Base-by-base conservation (phyloP, 805 yeast species). In the Isabelozyma gotoi region DNA sequence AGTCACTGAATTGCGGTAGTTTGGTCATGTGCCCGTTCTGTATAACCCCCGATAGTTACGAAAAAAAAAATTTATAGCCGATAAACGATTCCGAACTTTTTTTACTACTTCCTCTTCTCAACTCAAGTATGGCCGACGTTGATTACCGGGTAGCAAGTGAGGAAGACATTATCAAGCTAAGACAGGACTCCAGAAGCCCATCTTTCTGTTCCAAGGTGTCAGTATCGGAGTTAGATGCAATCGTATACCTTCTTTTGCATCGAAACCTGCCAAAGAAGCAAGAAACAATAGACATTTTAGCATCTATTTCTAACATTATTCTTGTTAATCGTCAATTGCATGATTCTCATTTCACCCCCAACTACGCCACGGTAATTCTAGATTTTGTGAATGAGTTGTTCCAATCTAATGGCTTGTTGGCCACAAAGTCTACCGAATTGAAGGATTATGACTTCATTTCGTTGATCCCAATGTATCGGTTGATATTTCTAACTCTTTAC, bases 261-360 rank as follows among this genome's bases (percentile, higher is more conserved):
- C 19, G 39, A 7, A 15, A 20, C 7, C 16, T 2, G 15, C 39
- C 19, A n/a, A 4, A 11, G 14, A 18, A 36, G 19, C 37, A 33
- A 10, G 50, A 52, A 15, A 34, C 29, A 15, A 33, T 45, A 40
- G 49, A 52, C 14, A 21, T 57, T 24, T 35, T 55, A 8, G 66
- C 68, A 10, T 50, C 57, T 11, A 46, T 63, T 3, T 51, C 60
- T 33, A 63, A 63, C 44, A 55, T 63, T 8, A 42, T 62, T 6
- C 48, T 62, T 14, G 47, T 59, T 15, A 63, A 63, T 39, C 41
- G 62, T 11, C 36, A 40, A 10, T 41, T 63, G 3, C 62, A 60
- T 38, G 14, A 39, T 8, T 10, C 19, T 2, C 45, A 53, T 38
- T 61, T 60, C 40, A 54, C 56, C 7, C 52, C 52, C 19, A 39